Evolutionary conservation across 805 yeast genomes (phyloP), one percentile per base, ranked within the genome.

Genomic region (Suhomyces vadensis): DNA sequence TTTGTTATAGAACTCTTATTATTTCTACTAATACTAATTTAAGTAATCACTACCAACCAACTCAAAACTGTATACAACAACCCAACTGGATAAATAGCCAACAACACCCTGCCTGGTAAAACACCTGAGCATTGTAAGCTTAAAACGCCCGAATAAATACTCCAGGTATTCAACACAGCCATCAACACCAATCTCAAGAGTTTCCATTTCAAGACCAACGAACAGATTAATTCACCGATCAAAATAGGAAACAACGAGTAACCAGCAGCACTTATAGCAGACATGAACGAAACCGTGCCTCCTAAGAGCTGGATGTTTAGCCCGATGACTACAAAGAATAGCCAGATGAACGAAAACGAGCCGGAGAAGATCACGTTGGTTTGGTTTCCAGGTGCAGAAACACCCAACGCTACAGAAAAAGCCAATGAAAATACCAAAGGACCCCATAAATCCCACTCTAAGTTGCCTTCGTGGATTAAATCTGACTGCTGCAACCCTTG

Each of bases 361-460:
- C 85, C 81, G 1, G 86, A 78, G 55, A 83, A 83, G 24, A 82
- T 83, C 42, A 56, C 57, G 49, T 74, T 69, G 5, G 85, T 76
- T 44, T 75, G 69, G 14, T 57, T 49, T 4, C 66, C 60, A 1
- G 77, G 65, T 3, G 80, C 71, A 9, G 78, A 56, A 44, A 73
- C 63, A 2, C 82, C 78, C 50, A 83, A 61, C 17, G 76, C 65
- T 20, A 82, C 77, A 3, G 86, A 68, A 43, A 79, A 78, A 24
- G 71, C 57, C 44, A 84, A 65, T 9, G 83, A 76, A 55, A 83
- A 84, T 23, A 83, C 67, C 43, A 83, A 64, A 5, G 90, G 90
- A 2, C 90, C 90, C 89, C 88, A 79, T 39, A 79, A 60, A 58
- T 79, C 84, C 84, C 84, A 79, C 43, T 79, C 83, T 41, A 78